Evolutionary conservation across 139 green algal genomes (phyloP), one percentile per base, ranked within the genome.

Genomic region (Chlamydomonas sphaeroides): DNA sequence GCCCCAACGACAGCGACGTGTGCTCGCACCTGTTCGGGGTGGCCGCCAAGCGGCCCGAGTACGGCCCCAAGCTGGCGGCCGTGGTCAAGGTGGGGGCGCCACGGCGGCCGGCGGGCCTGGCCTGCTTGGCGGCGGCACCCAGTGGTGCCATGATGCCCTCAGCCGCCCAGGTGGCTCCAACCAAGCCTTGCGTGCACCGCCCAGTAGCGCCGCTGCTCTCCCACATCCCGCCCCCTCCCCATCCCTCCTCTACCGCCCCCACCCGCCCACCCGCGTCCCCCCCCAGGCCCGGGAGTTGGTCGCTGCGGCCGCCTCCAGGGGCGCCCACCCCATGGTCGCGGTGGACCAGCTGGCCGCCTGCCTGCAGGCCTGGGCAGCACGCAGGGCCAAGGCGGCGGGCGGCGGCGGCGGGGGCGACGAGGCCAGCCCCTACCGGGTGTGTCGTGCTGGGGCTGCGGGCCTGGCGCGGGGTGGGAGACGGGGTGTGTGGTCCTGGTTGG

Each of bases 1-100:
- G 78, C 49, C 78, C 78, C 66, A 84, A 84, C 49, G 65, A 84
- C 33, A 33, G 20, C 1, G 66, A 45, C 36, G 49, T 84, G 42
- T 84, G 78, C 66, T 78, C 65, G 2, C 78, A 84, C 66, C 48
- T 84, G n/a, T 77, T 62, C 48, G 78, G 65, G 1, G 78, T 84
- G 51, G 77, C 66, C 67, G n/a, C 18, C 18, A 23, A 30, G 7
- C 6, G 35, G 8, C 65, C 78, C 11, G 28, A 30, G 25, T 84
- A 84, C 78, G 66, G 78, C 33, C 35, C 45, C 0, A 26, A 28
- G 1, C 57, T 76, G 32, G 65, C 66, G n/a, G 38, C 53, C 66
- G 36, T 84, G 35, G 28, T 77, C 65, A 71, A 71, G 65, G 78
- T 84, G 70, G 35, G 33, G n/a, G 56, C 25, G 56, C 23, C 2